Conservation (phyloP, 371 early-diverging fungal genomes). For the Circinella umbellata region DNA sequence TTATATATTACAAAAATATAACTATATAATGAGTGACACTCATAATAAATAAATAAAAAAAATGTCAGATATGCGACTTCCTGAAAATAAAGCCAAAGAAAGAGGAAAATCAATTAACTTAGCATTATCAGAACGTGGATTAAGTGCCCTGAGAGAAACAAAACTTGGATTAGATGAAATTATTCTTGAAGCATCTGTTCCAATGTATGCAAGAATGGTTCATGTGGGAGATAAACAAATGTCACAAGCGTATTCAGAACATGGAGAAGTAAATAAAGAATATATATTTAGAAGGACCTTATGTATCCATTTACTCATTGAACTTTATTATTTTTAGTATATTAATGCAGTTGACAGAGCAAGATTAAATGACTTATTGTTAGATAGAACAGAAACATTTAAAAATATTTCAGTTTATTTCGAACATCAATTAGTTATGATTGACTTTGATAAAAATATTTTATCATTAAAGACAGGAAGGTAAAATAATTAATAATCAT, state of each 20-base stretch:
- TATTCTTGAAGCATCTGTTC: constrained; percentile 77
- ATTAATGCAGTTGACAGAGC: constrained; percentile 95
- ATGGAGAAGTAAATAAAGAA: constrained; percentile 71
- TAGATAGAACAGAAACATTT: constrained; percentile 70
- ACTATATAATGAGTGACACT: too few relatives aligned
- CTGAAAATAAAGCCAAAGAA: constrained; percentile 58
- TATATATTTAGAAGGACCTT: background rate
- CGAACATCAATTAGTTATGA: constrained; percentile 59
- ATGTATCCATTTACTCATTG: background rate
- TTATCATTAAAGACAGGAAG: constrained; percentile 30
- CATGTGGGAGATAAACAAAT: constrained; percentile 69
- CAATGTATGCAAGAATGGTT: constrained; percentile 95
- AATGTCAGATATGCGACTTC: constrained; percentile 65
- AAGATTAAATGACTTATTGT: constrained; percentile 78
- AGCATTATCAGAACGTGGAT: constrained; percentile 90
- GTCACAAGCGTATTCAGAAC: constrained; percentile 88
- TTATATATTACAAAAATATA: too few relatives aligned
- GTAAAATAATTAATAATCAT: background rate
- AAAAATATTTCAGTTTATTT: constrained; percentile 74
- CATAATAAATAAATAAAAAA: too few relatives aligned
- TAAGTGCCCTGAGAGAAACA: constrained; percentile 79
- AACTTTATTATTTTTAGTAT: constrained; percentile 50
- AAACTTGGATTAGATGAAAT: constrained; percentile 67
- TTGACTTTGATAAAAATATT: constrained; percentile 67
- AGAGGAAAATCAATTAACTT: constrained; percentile 91